Base-by-base conservation (phyloP, 1,139 yeast genomes). In the Candida gigantensis region DNA sequence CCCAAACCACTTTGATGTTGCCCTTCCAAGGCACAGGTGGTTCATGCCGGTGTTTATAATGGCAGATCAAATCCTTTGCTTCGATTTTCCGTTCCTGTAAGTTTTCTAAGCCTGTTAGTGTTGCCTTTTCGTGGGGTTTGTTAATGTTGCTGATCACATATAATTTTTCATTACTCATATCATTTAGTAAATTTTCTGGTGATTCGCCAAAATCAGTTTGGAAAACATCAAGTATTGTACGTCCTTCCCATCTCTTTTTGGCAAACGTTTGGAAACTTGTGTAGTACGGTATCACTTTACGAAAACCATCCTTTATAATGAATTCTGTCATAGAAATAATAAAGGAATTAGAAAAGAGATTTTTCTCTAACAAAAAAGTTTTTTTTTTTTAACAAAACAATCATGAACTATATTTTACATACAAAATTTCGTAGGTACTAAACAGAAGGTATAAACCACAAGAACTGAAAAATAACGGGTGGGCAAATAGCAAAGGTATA, bases 11-110 rank as follows among this genome's bases (percentile, higher is more conserved):
- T 14, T 70, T 64, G 4, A 81, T 45, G 5, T 32, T 28, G 5
- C 51, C 48, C 16, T 16, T 13, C 42, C 45, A 37, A 4, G 65
- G 60, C 1, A 77, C 72, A 1, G 74, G 68, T 1, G 87, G 81
- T 45, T 84, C 92, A 51, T 84, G 92, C 45, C 71, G 69, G 52
- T 83, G 90, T 20, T 66, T 65, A 2, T 48, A 44, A 32, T 74
- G 65, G 33, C 58, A 60, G 5, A 83, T 58, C 1, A 71, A 47
- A 50, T 84, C 90, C 36, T 79, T 79, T 30, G 65, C 62, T 23
- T 57, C 52, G 1, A 77, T 48, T 21, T 42, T 45, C 17, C 69
- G 40, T 1, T 44, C 44, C 8, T 51, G 17, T 14, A 67, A 47
- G 1, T 17, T 28, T 0, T 49, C 51, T 44, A 59, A 52, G 1